Base-by-base conservation (phyloP, 768 basidiomycete genomes). In the Russula dissimulans region DNA sequence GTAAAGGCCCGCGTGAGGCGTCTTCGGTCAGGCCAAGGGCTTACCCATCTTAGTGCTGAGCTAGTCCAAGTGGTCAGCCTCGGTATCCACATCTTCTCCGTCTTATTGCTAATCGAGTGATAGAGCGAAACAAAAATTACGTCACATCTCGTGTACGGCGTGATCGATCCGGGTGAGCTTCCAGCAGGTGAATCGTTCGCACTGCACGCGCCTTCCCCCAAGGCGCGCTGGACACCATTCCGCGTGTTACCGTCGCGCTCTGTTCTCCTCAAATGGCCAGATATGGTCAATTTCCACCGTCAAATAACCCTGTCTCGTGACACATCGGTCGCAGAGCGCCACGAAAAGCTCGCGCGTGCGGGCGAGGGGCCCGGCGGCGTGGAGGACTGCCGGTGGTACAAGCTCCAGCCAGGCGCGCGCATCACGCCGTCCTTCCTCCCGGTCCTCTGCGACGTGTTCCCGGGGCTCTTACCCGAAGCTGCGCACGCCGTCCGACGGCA, bases 341-440 rank as follows among this genome's bases (percentile, higher is more conserved):
- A 55, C 39, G 54, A 46, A 55, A 4, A 15, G 18, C 44, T 44
- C 32, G 68, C 8, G 68, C 70, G 2, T 75, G 70, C 50, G 82
- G 84, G 60, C 54, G 67, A 7, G 68, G 50, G 62, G 71, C 26
- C 65, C 70, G 5, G 77, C 0, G 81, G 83, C 1, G 61, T 76
- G 4, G 78, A 81, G 66, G 84, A 80, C 79, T 85, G 80, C 14
- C 76, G 78, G 11, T 86, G 84, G 82, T 71, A 83, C 22, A 71
- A 76, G 52, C 77, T 84, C 9, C 77, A 75, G 34, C 60, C 72
- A 9, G 67, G 67, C 3, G 81, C 82, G 61, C 70, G 59, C 38
- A 73, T 86, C 47, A 81, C 76, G 14, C 74, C 72, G 2, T 69
- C 82, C 3, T 73, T 77, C 14, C 67, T 86, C 22, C 77, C 81